Evolutionary conservation across 345 rosid genomes (phyloP).

Genomic region (Capsella bursapastoris): DNA sequence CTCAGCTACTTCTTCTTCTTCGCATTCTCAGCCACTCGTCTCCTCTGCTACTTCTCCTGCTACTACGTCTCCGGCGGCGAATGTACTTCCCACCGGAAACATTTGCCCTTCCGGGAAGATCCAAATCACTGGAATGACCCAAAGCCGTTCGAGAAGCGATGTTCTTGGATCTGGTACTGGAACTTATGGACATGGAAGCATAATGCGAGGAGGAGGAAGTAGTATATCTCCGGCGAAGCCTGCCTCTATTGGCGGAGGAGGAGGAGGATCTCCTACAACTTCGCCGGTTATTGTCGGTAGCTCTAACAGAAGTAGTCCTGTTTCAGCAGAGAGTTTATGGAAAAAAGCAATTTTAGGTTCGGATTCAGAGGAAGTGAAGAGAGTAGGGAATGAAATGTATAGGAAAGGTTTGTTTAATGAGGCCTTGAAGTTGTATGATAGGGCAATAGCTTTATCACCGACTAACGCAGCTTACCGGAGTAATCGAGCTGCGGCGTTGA

Average conservation of each 20-base stretch:
- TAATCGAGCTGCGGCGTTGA: conserved; percentile 90
- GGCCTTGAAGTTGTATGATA: conserved; percentile 78
- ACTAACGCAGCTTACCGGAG: conserved; percentile 78
- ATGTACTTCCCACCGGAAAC: conserved; percentile 82
- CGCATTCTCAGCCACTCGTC: conserved; percentile 50
- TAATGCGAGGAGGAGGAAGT: conserved; percentile 68
- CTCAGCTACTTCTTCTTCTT: conserved; percentile 45
- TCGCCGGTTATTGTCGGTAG: conserved; percentile 37
- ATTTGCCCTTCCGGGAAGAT: conserved; percentile 88
- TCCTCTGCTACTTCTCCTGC: conserved; percentile 75
- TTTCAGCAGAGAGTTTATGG: conserved; percentile 3
- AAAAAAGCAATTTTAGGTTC: conserved; percentile 44
- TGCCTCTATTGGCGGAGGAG: neutral
- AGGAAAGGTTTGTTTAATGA: conserved; percentile 73
- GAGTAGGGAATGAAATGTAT: conserved; percentile 81
- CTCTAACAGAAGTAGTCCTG: conserved; percentile 28
- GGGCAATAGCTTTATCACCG: conserved; percentile 76
- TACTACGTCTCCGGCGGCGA: conserved; percentile 34
- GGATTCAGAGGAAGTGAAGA: conserved; percentile 88
- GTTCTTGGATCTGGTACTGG: conserved; percentile 90
- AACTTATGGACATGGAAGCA: conserved; percentile 90
- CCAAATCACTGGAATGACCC: conserved; percentile 67
- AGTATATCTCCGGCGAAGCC: conserved; percentile 40
- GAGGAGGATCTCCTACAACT: conserved; percentile 34
- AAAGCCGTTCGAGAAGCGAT: conserved; percentile 66